These are phyloP conservation scores for Vitis rotundifolia DNA, from an alignment of 164 flowering plant species.

Conservation along the genomic window DNA sequence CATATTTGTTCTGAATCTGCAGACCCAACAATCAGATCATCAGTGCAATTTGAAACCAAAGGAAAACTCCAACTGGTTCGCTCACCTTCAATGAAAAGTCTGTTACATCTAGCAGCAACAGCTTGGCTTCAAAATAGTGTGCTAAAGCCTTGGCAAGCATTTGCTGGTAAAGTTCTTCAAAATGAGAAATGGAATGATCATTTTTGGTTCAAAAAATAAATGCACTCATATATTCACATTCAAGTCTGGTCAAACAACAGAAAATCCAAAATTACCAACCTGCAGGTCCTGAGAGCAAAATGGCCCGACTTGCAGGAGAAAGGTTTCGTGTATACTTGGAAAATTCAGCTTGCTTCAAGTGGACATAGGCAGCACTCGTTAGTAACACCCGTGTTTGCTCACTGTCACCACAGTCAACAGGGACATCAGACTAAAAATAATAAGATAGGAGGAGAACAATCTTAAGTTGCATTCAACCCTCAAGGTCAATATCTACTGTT, in stretches of 20 bases:
- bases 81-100: conserved; percentile 86
- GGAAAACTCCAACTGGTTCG: not conserved
- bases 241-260: not conserved
- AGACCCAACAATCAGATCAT: conserved; percentile 7
- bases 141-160: conserved; percentile 98
- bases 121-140: conserved; percentile 83
- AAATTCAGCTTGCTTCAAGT: conserved; percentile 77
- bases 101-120: conserved; percentile 80
- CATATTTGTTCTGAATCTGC: conserved; percentile 92
- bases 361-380: conserved; percentile 93
- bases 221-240: not conserved
- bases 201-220: not conserved
- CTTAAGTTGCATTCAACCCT: no score
- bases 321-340: conserved; percentile 83
- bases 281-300: conserved; percentile 93
- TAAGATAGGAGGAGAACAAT: not conserved
- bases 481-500: no score
- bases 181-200: conserved; percentile 13
- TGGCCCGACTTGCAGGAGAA: conserved; percentile 87
- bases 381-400: conserved; percentile 83
- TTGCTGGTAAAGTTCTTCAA: conserved; percentile 90
- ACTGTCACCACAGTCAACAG: conserved; percentile 41
- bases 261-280: conserved; percentile 45
- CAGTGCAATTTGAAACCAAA: not conserved
- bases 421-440: not conserved